Evolutionary conservation across 1,284 basidiomycete genomes (phyloP), one percentile per base, ranked within the genome.

Genomic region (Clitocybe nebularis): DNA sequence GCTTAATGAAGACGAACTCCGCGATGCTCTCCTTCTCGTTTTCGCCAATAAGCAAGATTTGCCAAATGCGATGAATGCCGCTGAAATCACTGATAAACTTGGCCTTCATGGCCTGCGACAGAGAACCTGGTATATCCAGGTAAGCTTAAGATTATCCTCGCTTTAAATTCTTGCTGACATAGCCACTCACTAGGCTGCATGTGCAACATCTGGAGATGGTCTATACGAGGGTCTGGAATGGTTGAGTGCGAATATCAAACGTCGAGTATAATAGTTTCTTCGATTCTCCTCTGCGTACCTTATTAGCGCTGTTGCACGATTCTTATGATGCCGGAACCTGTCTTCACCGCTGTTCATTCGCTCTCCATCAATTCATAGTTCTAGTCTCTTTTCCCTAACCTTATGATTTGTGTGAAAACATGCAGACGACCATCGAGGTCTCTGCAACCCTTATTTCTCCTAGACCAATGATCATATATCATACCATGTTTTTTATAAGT

Each of bases 21-120:
- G 95, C 52, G 93, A 99, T 67, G 96, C 96, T 39, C 87, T 98
- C 59, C 84, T 99, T 57, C 85, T 99, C 54, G 96, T 99, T 59
- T 99, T 96, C 61, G 94, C 94, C 66, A 98, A 99, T 84, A 98
- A 97, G 75, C 94, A 97, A 71, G 94, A 97, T 82, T 72, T 97
- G 58, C 94, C 94, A 54, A 96, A 97, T 66, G 96, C 96, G 52
- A 99, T 99, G 95, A 97, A 95, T 68, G 95, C 96, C 26, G 92
- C 96, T 53, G 96, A 99, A 71, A 97, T 99, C 65, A 99, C 96
- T 50, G 96, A 99, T 73, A 99, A 99, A 73, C 91, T 99, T 55
- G 96, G 96, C 52, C 84, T 99, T 47, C 95, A 98, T 67, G 90
- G 91, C 50, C 83, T 99, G 63, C 87, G 93, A 66, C 90, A 98